Evolutionary conservation across 805 yeast genomes (phyloP).

Genomic region (Nematodospora valgi): DNA sequence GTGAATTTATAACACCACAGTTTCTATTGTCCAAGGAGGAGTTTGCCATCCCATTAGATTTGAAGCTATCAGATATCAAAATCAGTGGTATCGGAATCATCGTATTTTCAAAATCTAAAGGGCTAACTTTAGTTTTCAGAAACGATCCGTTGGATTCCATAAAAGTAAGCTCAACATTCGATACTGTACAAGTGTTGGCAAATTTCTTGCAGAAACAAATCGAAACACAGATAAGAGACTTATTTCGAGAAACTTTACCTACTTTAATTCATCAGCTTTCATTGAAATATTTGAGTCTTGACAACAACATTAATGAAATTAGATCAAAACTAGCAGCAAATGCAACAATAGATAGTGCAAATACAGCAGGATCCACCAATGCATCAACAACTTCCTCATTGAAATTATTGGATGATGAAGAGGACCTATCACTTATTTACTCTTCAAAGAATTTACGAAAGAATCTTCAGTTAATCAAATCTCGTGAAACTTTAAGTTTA

Average conservation of each 20-base stretch:
- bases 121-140: constrained; percentile 80
- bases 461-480: constrained; percentile 45
- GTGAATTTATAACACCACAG: constrained; percentile 57
- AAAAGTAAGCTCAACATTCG: constrained; percentile 82
- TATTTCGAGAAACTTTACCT: constrained; percentile 82
- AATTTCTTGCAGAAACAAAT: constrained; percentile 77
- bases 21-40: constrained; percentile 64
- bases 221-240: constrained; percentile 72
- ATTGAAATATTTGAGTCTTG: constrained; percentile 42
- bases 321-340: constrained; percentile 3
- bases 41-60: constrained; percentile 74
- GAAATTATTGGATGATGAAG: constrained; percentile 12
- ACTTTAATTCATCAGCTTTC: constrained; percentile 74
- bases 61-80: constrained; percentile 67
- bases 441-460: constrained; percentile 49
- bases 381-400: constrained; percentile 6
- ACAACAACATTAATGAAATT: constrained; percentile 6
- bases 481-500: constrained; percentile 74
- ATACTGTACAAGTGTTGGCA: constrained; percentile 80
- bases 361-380: constrained; percentile 1
- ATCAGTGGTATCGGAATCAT: constrained; percentile 80
- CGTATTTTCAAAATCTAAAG: constrained; percentile 78
- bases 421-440: constrained; percentile 16
- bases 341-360: neutral
- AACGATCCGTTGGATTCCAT: constrained; percentile 86